Evolutionary conservation across 2,329 filamentous ascomycete genomes (phyloP).

Genomic region (Coniochaeta ligniaria): DNA sequence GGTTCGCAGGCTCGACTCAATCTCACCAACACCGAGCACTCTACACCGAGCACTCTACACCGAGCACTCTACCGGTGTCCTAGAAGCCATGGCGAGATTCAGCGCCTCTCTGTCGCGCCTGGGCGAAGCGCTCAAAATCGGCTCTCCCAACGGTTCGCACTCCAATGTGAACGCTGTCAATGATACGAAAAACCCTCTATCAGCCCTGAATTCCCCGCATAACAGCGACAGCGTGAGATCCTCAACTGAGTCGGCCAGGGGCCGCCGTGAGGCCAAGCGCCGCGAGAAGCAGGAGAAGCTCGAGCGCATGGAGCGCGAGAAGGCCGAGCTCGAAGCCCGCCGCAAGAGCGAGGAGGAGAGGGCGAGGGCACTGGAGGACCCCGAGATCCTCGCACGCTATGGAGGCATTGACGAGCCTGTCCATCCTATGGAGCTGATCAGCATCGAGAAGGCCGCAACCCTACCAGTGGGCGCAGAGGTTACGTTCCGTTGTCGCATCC

Average conservation of each 20-base stretch:
- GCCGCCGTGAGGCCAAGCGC: slow-evolving; percentile 17
- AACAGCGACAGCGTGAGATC: background rate
- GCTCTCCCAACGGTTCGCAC: background rate
- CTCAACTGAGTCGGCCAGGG: background rate
- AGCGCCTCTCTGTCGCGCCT: background rate
- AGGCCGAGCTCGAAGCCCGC: slow-evolving; percentile 21
- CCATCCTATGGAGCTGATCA: slow-evolving; percentile 13
- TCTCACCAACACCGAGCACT: background rate
- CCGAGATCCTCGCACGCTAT: slow-evolving; percentile 20
- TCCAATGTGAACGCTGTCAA: background rate
- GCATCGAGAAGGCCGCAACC: slow-evolving; percentile 40
- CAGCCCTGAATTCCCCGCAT: background rate
- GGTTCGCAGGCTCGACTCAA: background rate
- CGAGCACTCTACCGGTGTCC: background rate
- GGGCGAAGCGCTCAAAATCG: background rate
- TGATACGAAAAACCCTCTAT: background rate
- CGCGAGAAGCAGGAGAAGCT: slow-evolving; percentile 24
- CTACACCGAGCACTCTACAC: background rate
- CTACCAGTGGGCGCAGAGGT: slow-evolving; percentile 52
- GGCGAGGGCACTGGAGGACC: slow-evolving; percentile 17
- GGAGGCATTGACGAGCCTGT: slow-evolving; percentile 16
- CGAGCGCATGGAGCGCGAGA: slow-evolving; percentile 19
- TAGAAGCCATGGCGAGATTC: background rate
- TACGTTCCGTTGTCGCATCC: slow-evolving; percentile 63
- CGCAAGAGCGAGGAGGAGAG: slow-evolving; percentile 26